These are phyloP conservation scores for Heliosperma pusillum DNA, from an alignment of 148 eudicot genomes.

Conservation along the genomic window DNA sequence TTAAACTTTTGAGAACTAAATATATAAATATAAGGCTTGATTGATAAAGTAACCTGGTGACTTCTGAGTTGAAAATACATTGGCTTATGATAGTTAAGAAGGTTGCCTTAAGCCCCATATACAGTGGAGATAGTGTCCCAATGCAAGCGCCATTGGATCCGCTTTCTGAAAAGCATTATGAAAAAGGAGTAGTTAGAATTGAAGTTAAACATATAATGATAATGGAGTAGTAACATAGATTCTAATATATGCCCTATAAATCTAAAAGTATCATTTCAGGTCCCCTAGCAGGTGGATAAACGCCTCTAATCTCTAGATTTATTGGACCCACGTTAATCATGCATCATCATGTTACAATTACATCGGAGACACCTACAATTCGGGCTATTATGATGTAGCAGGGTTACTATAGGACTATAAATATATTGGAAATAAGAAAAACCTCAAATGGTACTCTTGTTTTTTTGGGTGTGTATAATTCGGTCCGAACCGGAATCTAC, in stretches of 20 bases:
- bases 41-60: too few species aligned
- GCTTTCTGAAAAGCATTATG: background rate
- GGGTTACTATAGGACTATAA: too few species aligned
- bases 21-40: too few species aligned
- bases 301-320: conserved; percentile 24
- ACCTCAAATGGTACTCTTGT: too few species aligned
- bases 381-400: background rate
- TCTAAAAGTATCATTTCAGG: conserved; percentile 54
- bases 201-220: conserved; percentile 22
- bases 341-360: conserved; percentile 21
- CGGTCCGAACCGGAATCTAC: too few species aligned
- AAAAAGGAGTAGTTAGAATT: conserved; percentile 31
- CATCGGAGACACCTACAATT: background rate
- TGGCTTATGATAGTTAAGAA: conserved; percentile 10
- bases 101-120: conserved; percentile 33
- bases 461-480: too few species aligned
- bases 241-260: conserved; percentile 35
- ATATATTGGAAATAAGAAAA: too few species aligned
- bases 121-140: conserved; percentile 38
- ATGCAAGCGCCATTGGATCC: conserved; percentile 48
- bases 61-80: too few species aligned
- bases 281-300: conserved; percentile 35
- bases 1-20: too few species aligned
- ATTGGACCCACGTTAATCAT: conserved; percentile 41
- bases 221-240: conserved; percentile 31